Conservation (phyloP, 257 asterid species). For the Anisodus tanguticus region DNA sequence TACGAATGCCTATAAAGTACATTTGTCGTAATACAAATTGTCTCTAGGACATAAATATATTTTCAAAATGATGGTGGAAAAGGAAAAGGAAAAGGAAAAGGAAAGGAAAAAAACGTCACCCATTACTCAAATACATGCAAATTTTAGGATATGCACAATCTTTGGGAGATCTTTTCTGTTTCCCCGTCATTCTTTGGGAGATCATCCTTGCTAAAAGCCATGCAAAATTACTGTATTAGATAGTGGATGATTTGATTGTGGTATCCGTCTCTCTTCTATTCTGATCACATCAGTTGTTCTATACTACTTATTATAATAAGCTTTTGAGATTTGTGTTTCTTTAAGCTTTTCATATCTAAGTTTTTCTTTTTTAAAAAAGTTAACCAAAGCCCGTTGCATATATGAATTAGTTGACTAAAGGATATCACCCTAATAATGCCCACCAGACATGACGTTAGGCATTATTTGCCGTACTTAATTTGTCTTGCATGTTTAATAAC, state of each 20-base stretch:
- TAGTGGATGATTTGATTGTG: not conserved
- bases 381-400: too few species aligned
- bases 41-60: too few species aligned
- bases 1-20: too few species aligned
- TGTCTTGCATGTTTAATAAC: not conserved
- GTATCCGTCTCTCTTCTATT: not conserved
- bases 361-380: too few species aligned
- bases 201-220: not conserved
- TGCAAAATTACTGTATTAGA: not conserved
- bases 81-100: not conserved
- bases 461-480: not conserved
- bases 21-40: too few species aligned
- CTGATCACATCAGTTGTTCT: not conserved
- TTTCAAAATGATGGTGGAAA: not conserved
- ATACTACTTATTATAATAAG: not conserved
- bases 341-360: not conserved
- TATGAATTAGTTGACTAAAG: too few species aligned
- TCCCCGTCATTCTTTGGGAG: not conserved
- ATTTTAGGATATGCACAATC: not conserved
- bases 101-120: not conserved
- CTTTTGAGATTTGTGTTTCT: constrained; percentile 18
- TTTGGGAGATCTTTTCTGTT: not conserved
- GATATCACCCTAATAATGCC: not conserved
- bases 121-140: not conserved
- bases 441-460: not conserved